Evolutionary conservation across 2,329 filamentous ascomycete genomes (phyloP).

Genomic region (Ciborinia camelliae): DNA sequence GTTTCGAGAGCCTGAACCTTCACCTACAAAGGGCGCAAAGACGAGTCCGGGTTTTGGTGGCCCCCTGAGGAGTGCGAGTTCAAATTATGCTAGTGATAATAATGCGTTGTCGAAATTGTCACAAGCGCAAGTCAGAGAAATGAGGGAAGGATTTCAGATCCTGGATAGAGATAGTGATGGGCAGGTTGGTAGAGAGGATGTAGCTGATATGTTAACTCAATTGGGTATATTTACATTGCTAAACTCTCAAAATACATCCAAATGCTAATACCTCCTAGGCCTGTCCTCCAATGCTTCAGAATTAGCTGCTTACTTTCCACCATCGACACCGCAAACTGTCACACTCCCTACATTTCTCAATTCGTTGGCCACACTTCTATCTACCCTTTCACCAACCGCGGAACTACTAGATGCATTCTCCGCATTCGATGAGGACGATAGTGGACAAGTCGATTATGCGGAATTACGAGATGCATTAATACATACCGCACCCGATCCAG

Average conservation of each 20-base stretch:
- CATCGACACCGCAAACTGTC: slow-evolving; percentile 67
- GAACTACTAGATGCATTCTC: slow-evolving; percentile 89
- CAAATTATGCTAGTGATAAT: slow-evolving; percentile 26
- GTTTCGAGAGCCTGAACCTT: slow-evolving; percentile 36
- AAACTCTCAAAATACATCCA: background rate
- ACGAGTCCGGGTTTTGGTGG: slow-evolving; percentile 33
- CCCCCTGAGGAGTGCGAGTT: slow-evolving; percentile 25
- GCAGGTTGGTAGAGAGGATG: slow-evolving; percentile 74
- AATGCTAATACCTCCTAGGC: slow-evolving; percentile 45
- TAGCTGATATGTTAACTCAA: slow-evolving; percentile 83
- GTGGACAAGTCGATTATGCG: slow-evolving; percentile 80
- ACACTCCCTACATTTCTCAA: slow-evolving; percentile 84
- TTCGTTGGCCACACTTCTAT: slow-evolving; percentile 70
- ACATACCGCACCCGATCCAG: slow-evolving; percentile 74
- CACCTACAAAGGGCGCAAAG: slow-evolving; percentile 35
- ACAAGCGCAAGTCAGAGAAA: slow-evolving; percentile 75
- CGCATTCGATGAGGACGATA: slow-evolving; percentile 94
- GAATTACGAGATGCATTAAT: slow-evolving; percentile 82
- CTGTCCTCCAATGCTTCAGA: slow-evolving; percentile 69
- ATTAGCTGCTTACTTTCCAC: slow-evolving; percentile 78
- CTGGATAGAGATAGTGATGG: slow-evolving; percentile 88
- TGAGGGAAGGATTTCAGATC: slow-evolving; percentile 91
- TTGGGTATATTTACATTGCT: slow-evolving; percentile 54
- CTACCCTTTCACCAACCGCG: slow-evolving; percentile 68
- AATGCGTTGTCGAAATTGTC: slow-evolving; percentile 70